These are phyloP conservation scores for Eleusine coracana DNA, from an alignment of 176 grass and related monocot species.

Conservation along the genomic window DNA sequence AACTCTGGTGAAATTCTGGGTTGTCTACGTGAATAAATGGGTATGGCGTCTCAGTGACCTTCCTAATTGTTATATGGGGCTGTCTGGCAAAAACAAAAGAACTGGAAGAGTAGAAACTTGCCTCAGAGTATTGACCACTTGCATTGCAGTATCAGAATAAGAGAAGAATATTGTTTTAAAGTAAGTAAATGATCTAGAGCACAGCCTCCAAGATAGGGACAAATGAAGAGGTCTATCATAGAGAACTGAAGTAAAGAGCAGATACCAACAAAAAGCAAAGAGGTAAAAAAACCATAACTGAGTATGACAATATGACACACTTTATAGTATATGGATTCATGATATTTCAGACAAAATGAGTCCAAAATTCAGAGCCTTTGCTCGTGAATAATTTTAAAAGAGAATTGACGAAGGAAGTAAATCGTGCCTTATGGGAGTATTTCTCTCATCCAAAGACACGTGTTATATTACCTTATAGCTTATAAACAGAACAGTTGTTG, in stretches of 20 bases:
- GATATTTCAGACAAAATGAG: slow-evolving; percentile 1
- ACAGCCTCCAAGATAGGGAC: neutral
- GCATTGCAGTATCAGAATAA: neutral
- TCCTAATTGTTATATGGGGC: too few relatives aligned
- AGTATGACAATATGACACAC: neutral
- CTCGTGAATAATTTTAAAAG: too few relatives aligned
- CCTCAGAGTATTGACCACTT: neutral
- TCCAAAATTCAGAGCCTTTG: neutral
- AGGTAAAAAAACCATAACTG: neutral
- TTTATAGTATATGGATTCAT: neutral
- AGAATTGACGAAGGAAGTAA: neutral
- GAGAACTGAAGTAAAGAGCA: neutral
- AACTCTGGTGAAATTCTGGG: neutral
- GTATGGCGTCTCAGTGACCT: too few relatives aligned
- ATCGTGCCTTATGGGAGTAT: neutral
- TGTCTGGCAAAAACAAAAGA: too few relatives aligned
- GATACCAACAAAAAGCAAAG: too few relatives aligned
- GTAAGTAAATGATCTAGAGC: neutral
- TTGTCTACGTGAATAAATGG: too few relatives aligned
- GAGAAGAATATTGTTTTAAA: slow-evolving; percentile 1
- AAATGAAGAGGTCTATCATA: too few relatives aligned
- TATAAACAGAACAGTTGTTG: neutral
- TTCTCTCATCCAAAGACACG: neutral
- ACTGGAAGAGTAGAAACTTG: too few relatives aligned
- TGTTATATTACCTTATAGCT: neutral